Base-by-base conservation (phyloP, 495 filamentous ascomycete genomes). In the Cercophora scortea region DNA sequence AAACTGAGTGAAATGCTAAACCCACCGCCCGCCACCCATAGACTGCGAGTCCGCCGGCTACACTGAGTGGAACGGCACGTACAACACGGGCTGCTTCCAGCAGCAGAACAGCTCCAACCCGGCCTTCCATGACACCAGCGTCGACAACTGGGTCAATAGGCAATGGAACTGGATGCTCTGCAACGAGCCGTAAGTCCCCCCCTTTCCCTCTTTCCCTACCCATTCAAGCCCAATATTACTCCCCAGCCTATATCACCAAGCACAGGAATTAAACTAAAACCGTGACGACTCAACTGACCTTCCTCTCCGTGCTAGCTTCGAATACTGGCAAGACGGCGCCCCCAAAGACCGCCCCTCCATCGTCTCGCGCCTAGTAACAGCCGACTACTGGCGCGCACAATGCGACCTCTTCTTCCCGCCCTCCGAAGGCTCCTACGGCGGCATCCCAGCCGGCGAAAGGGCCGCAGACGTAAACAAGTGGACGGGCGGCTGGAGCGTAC, bases 121-220 rank as follows among this genome's bases (percentile, higher is more conserved):
- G 13, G 55, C 79, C 11, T 87, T 75, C 65, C 77, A 77, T 33
- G 81, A 87, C 54, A 60, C 69, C 13, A 65, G 71, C 1, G 71
- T 78, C 0, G 48, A 49, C 54, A 86, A 85, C 62, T 54, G 55
- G 42, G 69, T 48, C 42, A 62, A 85, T 64, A 68, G 79, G 12
- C 83, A 86, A 53, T 87, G 82, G 83, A 63, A 71, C 53, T 85
- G 79, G 81, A 71, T 86, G 61, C 66, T 82, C 38, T 85, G 83
- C 71, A 86, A 86, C 60, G 80, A 86, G 65, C 81, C 84, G 16
- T 58, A 58, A 44, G 51, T 59, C 10, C 1, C 11, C 1, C 8
- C 11, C 33, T 18, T n/a, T 25, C 12, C 33, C 18, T 38, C n/a
- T n/a, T n/a, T n/a, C n/a, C n/a, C n/a, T n/a, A n/a, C n/a, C n/a